Conservation (phyloP, 495 filamentous ascomycete genomes). For the Rusavskia elegans region DNA sequence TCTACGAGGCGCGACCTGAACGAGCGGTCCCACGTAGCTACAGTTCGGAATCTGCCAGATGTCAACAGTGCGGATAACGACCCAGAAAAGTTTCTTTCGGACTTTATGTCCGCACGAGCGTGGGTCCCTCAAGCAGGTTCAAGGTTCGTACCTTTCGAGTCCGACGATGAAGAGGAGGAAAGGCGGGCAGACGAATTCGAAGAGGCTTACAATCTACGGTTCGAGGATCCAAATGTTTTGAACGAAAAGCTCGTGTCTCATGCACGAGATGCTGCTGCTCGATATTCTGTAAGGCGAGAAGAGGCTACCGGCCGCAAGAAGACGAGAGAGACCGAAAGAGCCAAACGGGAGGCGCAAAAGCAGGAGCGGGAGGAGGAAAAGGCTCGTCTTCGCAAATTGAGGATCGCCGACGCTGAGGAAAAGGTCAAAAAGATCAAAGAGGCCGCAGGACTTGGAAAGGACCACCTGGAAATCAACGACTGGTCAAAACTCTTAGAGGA, state of each 20-base stretch:
- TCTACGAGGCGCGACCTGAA: slow-evolving; percentile 20
- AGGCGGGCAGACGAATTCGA: slow-evolving; percentile 73
- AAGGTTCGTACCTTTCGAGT: slow-evolving; percentile 63
- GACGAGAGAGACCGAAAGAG: slow-evolving; percentile 57
- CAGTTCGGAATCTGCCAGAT: slow-evolving; percentile 39
- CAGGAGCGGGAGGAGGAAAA: slow-evolving; percentile 62
- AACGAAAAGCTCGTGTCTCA: slow-evolving; percentile 78
- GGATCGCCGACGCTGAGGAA: slow-evolving; percentile 72
- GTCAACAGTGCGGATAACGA: slow-evolving; percentile 70
- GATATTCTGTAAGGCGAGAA: slow-evolving; percentile 69
- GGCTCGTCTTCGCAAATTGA: slow-evolving; percentile 67
- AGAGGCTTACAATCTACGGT: slow-evolving; percentile 89
- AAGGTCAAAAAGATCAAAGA: slow-evolving; percentile 73
- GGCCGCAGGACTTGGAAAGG: slow-evolving; percentile 60
- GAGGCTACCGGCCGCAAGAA: slow-evolving; percentile 61
- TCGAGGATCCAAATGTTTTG: slow-evolving; percentile 72
- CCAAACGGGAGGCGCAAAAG: slow-evolving; percentile 64
- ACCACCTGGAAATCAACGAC: slow-evolving; percentile 54
- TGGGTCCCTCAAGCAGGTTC: slow-evolving; percentile 55
- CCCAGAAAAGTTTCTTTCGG: slow-evolving; percentile 75
- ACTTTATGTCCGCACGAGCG: slow-evolving; percentile 77
- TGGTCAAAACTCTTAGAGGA: slow-evolving; percentile 72
- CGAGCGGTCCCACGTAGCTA: slow-evolving; percentile 10
- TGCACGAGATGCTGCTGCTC: slow-evolving; percentile 65
- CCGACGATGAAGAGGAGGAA: slow-evolving; percentile 79